Evolutionary conservation across 768 basidiomycete species (phyloP), one percentile per base, ranked within the genome.

Genomic region (Suillus subalutaceus): DNA sequence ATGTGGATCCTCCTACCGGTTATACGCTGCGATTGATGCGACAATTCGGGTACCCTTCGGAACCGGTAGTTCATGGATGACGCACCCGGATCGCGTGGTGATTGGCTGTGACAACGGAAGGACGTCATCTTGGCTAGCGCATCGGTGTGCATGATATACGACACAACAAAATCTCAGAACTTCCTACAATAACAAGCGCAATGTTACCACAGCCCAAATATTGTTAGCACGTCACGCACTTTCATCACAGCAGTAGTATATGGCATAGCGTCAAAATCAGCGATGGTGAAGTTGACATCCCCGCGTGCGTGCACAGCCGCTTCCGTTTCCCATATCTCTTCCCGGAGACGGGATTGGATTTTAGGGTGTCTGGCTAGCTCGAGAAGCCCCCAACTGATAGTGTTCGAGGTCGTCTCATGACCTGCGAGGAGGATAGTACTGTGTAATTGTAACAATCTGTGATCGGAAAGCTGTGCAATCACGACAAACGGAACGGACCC

Each of bases 331-430:
- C 64, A 65, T 50, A 89, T 82, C 75, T 93, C 92, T 0, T 79
- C 78, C 18, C 92, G 86, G 26, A 94, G 84, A 65, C 80, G 83
- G 3, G 77, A 75, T 72, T 94, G 92, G 3, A 87, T 74, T 23
- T 86, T 79, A 0, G 84, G 87, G 67, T 87, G 77, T 48, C 79
- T 82, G 4, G 88, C 84, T 5, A 94, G 81, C 69, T 89, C 87
- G 63, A 88, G 79, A 9, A 93, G 75, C 8, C 85, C 81, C 88
- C 89, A 93, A 63, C 82, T 81, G 38, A 89, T 62, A 2, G 84
- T 80, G 44, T 82, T 86, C 4, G 89, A 83, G 60, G 85, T 87
- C 4, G 89, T 90, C 72, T 89, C 90, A 72, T 90, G 85, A 1
- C 83, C 83, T 48, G 83, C 83, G 13, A 85, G 68, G 13, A 84